These are phyloP conservation scores for Dothistroma septosporum DNA, from an alignment of 2,329 filamentous ascomycete species.

Conservation along the genomic window DNA sequence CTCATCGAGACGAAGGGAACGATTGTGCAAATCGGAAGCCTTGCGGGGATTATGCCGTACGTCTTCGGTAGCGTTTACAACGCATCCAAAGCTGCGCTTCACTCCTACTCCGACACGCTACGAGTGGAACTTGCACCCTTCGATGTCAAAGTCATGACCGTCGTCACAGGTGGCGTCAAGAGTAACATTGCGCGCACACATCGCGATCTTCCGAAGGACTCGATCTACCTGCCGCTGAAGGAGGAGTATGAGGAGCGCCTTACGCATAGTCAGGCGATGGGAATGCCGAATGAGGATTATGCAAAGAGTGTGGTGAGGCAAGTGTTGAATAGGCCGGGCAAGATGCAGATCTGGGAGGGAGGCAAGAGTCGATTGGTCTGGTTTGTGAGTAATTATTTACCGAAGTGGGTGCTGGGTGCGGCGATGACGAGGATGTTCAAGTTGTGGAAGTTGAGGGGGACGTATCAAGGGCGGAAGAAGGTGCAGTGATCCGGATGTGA, in stretches of 20 bases:
- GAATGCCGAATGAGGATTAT: slow-evolving; percentile 52
- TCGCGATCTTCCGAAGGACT: slow-evolving; percentile 45
- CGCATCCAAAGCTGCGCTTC: slow-evolving; percentile 57
- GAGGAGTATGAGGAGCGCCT: slow-evolving; percentile 50
- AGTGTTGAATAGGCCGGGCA: slow-evolving; percentile 41
- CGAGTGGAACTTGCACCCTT: slow-evolving; percentile 55
- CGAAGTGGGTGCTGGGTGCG: slow-evolving; percentile 38
- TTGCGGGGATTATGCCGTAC: slow-evolving; percentile 43
- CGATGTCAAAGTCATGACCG: slow-evolving; percentile 45
- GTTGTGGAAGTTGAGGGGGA: slow-evolving; percentile 42
- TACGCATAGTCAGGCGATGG: slow-evolving; percentile 51
- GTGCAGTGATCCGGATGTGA: background rate
- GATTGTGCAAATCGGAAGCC: slow-evolving; percentile 44
- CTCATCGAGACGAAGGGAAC: slow-evolving; percentile 45
- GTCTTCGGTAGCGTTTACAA: slow-evolving; percentile 50
- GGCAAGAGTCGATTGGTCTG: slow-evolving; percentile 48
- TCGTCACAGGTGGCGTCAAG: slow-evolving; percentile 58
- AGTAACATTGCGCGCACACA: slow-evolving; percentile 55
- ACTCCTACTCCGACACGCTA: slow-evolving; percentile 55
- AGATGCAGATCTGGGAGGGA: slow-evolving; percentile 51
- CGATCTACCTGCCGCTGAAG: slow-evolving; percentile 51
- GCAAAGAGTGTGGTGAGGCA: slow-evolving; percentile 53
- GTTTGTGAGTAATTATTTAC: slow-evolving; percentile 48
- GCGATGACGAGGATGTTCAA: slow-evolving; percentile 52
- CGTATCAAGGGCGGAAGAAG: slow-evolving; percentile 28